Conservation (phyloP, 768 basidiomycete species). For the Russula griseocarnosa region DNA sequence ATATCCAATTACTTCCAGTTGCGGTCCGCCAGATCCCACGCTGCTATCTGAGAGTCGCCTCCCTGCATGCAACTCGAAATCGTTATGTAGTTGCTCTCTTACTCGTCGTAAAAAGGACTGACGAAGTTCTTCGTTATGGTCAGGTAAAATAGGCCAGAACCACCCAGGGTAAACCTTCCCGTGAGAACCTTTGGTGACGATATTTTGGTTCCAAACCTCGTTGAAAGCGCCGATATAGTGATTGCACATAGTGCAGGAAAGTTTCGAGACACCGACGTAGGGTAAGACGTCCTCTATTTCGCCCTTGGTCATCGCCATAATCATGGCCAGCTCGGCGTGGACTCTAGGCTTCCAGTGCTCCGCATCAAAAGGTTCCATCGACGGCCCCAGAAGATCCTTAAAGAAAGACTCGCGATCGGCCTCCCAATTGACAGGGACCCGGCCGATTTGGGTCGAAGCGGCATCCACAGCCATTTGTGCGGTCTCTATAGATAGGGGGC, state of each 20-base stretch:
- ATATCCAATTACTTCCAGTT: too few relatives aligned
- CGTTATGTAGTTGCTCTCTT: background rate
- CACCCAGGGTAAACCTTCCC: constrained; percentile 1
- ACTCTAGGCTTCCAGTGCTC: background rate
- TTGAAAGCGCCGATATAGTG: background rate
- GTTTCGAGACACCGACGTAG: background rate
- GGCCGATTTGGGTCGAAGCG: background rate
- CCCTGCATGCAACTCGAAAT: background rate
- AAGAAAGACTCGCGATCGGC: background rate
- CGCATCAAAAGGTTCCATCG: background rate
- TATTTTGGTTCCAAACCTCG: background rate
- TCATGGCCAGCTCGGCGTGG: background rate
- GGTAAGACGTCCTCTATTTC: background rate
- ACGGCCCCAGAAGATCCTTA: background rate
- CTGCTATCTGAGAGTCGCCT: background rate
- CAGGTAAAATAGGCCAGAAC: background rate
- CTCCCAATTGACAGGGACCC: background rate
- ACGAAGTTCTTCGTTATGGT: background rate
- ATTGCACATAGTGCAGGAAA: background rate
- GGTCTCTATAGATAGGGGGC: background rate
- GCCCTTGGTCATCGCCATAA: background rate
- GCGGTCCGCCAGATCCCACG: background rate
- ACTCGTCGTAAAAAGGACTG: background rate
- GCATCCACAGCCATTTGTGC: background rate
- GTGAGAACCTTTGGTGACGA: background rate